Evolutionary conservation across 345 rosid species (phyloP), one percentile per base, ranked within the genome.

Genomic region (Cardamine resedifolia): DNA sequence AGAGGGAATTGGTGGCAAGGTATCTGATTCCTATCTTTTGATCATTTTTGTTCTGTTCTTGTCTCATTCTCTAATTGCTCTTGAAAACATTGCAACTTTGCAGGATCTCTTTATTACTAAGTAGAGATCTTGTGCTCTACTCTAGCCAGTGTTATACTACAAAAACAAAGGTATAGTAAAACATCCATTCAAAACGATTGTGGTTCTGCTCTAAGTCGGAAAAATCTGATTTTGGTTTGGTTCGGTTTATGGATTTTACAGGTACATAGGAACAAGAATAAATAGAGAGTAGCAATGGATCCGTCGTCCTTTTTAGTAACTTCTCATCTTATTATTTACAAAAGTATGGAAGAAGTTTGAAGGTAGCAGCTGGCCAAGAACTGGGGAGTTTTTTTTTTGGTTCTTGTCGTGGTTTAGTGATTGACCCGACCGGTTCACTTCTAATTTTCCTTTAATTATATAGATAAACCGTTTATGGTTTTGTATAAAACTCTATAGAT

Each of bases 1-100:
- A 88, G 97, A 76, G 98, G 97, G 73, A 88, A 93, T 57, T 93
- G 98, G 98, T 93, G 98, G 98, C 85, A 90, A 84, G 98, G 98
- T 88, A 84, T 75, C 74, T 1, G 41, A 41, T 9, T 33, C 48
- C 7, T 24, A n/a, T 43, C 30, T 3, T 28, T 49, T 52, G 28
- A 15, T 73, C 66, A 27, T 47, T 18, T 18, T 36, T 56, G 48
- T 56, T 19, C n/a, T 0, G 9, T 10, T 56, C 59, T 16, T 58
- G 53, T 39, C 55, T 41, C 20, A 66, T 58, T 77, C 27, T 66
- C 74, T 80, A 14, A 51, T 30, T 21, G 28, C 18, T 50, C 16
- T 31, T 43, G 41, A 24, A 31, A 15, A 30, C 43, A 14, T 43
- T 45, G 20, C 49, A 23, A 64, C 12, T 28, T 24, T 58, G 1